Conservation (phyloP, 352 stramenopile species). For the Globisporangium spinosum region DNA sequence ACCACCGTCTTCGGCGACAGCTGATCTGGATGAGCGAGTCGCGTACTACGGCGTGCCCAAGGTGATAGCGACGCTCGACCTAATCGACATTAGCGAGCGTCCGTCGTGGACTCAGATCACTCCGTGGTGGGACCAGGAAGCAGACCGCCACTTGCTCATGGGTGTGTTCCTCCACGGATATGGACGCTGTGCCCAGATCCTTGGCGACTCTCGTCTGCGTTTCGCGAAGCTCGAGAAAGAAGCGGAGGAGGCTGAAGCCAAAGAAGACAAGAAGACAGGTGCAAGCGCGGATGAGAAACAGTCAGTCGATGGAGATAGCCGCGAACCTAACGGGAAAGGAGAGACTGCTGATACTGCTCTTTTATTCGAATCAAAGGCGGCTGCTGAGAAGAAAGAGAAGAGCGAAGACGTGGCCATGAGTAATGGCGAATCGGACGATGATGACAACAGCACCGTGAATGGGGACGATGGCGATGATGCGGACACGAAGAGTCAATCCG, state of each 20-base stretch:
- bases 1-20: constrained; percentile 26
- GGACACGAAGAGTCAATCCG: constrained; percentile 22
- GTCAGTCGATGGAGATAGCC: not conserved
- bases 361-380: not conserved
- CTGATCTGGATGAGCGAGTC: constrained; percentile 72
- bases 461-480: constrained; percentile 27
- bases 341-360: constrained; percentile 9
- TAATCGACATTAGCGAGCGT: constrained; percentile 70
- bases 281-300: not conserved
- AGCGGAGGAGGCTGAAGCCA: constrained; percentile 21
- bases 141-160: constrained; percentile 73
- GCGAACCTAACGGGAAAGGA: not conserved
- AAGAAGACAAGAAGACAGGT: not conserved
- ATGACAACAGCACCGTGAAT: constrained; percentile 36
- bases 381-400: constrained; percentile 22
- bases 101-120: constrained; percentile 81
- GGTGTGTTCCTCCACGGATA: constrained; percentile 87
- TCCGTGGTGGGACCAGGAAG: constrained; percentile 81
- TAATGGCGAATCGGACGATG: constrained; percentile 49
- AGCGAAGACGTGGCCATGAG: constrained; percentile 32
- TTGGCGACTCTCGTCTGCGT: constrained; percentile 65
- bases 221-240: constrained; percentile 68
- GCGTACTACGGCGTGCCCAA: constrained; percentile 67
- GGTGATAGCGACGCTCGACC: constrained; percentile 51
- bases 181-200: constrained; percentile 78